Conservation (phyloP, 2,329 filamentous ascomycete species). For the Neurospora sp. region DNA sequence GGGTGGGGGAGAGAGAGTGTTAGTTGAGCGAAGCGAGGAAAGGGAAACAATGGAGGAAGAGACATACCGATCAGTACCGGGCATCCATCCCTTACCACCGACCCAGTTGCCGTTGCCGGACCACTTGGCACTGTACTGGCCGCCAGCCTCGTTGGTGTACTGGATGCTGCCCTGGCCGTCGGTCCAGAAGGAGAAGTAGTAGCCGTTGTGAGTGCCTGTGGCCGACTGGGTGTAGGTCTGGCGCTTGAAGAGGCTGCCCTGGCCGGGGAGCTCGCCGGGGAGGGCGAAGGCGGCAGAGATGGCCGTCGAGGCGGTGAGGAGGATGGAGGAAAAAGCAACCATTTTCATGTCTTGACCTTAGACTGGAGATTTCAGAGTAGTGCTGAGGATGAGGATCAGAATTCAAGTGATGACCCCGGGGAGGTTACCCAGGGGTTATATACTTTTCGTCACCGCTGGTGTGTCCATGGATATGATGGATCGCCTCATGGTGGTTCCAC, state of each 20-base stretch:
- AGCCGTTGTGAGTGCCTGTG: constrained; percentile 45
- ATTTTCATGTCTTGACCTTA: constrained; percentile 20
- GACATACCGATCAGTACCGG: constrained; percentile 24
- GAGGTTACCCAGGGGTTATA: background rate
- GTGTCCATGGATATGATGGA: background rate
- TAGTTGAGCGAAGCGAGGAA: background rate
- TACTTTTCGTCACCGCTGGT: background rate
- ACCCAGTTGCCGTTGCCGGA: constrained; percentile 37
- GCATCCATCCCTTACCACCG: constrained; percentile 40
- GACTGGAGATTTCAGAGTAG: background rate
- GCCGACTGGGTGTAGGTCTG: constrained; percentile 32
- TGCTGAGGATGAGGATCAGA: background rate
- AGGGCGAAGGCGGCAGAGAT: constrained; percentile 23
- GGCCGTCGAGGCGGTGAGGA: constrained; percentile 26
- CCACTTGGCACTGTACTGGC: constrained; percentile 41
- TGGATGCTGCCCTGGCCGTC: constrained; percentile 39
- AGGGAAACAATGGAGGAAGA: background rate
- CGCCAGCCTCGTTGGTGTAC: constrained; percentile 44
- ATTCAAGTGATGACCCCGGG: background rate
- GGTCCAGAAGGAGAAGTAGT: constrained; percentile 52
- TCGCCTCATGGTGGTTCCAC: background rate
- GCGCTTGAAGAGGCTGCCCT: constrained; percentile 14
- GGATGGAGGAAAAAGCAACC: constrained; percentile 29
- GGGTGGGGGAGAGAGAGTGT: background rate
- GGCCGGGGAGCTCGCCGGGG: constrained; percentile 27